Conservation (phyloP, 2,329 filamentous ascomycete genomes). For the Aspergillus viridinutans region DNA sequence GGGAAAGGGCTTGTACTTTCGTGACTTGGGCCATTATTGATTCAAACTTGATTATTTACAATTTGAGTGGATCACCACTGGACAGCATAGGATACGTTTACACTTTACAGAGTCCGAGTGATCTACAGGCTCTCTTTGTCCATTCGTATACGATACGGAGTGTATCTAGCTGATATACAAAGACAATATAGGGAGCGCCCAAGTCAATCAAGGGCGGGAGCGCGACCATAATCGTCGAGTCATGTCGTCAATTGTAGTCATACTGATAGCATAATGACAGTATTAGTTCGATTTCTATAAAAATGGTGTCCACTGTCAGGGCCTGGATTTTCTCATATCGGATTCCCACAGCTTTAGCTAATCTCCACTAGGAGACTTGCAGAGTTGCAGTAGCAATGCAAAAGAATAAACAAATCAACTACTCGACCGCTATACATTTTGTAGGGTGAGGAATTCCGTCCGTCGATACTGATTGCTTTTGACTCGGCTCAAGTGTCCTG, state of each 20-base stretch:
- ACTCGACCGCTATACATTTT: background rate
- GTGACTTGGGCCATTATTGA: too few species aligned
- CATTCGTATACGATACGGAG: background rate
- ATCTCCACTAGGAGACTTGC: slow-evolving; percentile 13
- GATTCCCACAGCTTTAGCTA: slow-evolving; percentile 7
- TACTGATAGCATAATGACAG: background rate
- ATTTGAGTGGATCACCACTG: background rate
- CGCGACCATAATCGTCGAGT: background rate
- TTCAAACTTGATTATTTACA: background rate
- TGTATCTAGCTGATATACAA: background rate
- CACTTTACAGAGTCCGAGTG: background rate
- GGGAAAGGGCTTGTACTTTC: background rate
- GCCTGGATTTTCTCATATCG: slow-evolving; percentile 17
- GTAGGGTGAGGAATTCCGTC: background rate
- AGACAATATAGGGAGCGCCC: background rate
- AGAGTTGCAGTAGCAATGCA: slow-evolving; percentile 14
- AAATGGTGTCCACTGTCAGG: background rate
- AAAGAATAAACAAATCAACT: slow-evolving; percentile 16
- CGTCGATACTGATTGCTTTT: background rate
- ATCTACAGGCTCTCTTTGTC: background rate
- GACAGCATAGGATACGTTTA: background rate
- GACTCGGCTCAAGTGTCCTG: background rate
- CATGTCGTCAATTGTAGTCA: background rate
- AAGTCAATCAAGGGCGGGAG: background rate
- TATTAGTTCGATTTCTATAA: background rate